Evolutionary conservation across 768 basidiomycete species (phyloP), one percentile per base, ranked within the genome.

Genomic region (Dioszegia hungarica): DNA sequence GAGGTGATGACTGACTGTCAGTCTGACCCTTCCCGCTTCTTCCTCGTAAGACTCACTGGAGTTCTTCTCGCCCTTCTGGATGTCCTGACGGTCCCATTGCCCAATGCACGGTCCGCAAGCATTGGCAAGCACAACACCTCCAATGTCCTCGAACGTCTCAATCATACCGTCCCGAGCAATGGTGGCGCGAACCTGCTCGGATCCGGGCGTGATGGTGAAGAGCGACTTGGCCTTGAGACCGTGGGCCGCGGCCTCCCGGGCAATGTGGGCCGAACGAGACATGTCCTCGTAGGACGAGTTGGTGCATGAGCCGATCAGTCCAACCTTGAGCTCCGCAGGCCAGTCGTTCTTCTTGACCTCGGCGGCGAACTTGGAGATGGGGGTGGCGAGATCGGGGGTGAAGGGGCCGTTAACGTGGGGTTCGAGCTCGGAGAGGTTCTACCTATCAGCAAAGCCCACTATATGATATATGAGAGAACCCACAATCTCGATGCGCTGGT

Each of bases 251-350:
- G 95, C 95, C 77, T 99, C 86, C 68, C 82, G 83, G 64, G 89
- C 91, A 74, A 99, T 95, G 41, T 88, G 88, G 27, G 91, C 94
- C 36, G 94, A 89, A 75, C 95, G 91, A 34, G 91, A 88, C 94
- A 98, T 95, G 79, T 99, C 95, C 80, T 99, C 95, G 76, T 99
- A 99, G 31, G 95, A 98, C 44, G 95, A 98, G 84, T 99, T 99
- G 77, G 95, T 98, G 86, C 95, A 99, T 44, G 95, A 98, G 50
- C 95, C 95, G 76, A 99, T 98, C 57, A 99, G 86, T 59, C 85
- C 90, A 69, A 98, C 95, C 81, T 89, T 91, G 80, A 99, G 85
- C 77, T 99, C 93, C 54, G 86, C 82, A 34, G 95, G 95, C 95
- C 95, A 98, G 76, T 82, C 81, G 81, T 98, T 97, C 81, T 89